Base-by-base conservation (phyloP, 805 yeast genomes). In the Cyberlindnera japonica region DNA sequence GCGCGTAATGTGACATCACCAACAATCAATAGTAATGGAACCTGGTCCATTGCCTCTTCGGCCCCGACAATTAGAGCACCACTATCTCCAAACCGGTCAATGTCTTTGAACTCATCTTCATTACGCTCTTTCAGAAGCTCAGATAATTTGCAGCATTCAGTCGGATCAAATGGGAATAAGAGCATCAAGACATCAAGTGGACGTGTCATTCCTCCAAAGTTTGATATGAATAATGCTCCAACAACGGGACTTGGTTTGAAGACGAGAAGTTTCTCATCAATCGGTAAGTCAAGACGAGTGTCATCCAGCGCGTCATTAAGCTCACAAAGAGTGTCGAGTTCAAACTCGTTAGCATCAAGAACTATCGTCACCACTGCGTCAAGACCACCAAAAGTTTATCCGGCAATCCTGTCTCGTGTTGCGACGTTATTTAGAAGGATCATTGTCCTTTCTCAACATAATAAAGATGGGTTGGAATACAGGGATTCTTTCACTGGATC, bases 401-500 rank as follows among this genome's bases (percentile, higher is more conserved):
- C 98, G 2, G 98, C 99, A 1, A 53, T 87, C 55, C 66, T 93
- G 15, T 87, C 96, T 5, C 72, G 79, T 36, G 98, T 93, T 14
- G 95, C 97, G 1, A 74, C 72, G 17, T 74, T 78, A 18, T 88
- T 91, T 62, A 77, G 79, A 48, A 86, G 82, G 44, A 67, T 79
- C 17, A 73, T 89, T 22, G 76, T 76, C 17, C 59, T 85, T 12
- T 84, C 89, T 3, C 87, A 88, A 44, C 79, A 86, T 48, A 83
- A 83, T 58, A 93, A 91, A 58, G 91, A 90, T 64, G 96, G 96
- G 14, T 72, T 90, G 51, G 83, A 88, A 47, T 91, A 89, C 63
- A 83, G 95, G 58, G 95, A 90, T 57, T 82, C 97, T 0, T 93
- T 93, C 57, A 83, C 96, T 0, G 99, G 99, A 24, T 72, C 86